Evolutionary conservation across 2,329 filamentous ascomycete species (phyloP).

Genomic region (Mycosphaerella arachidis): DNA sequence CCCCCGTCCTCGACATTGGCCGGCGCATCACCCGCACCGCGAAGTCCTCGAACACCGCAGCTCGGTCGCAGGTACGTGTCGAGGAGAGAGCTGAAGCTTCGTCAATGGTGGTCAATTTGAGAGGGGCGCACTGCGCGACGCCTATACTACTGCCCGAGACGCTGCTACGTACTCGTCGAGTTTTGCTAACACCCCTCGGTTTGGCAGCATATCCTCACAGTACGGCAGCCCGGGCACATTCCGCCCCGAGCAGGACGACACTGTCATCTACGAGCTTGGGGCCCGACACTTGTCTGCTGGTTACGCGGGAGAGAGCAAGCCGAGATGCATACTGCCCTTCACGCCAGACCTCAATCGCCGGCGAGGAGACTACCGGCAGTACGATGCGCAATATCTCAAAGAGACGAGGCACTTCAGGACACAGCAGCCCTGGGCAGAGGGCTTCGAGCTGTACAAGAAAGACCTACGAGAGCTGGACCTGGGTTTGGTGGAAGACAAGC

Average conservation of each 20-base stretch:
- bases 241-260: conserved; percentile 70
- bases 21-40: conserved; percentile 8
- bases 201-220: conserved; percentile 51
- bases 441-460: conserved; percentile 71
- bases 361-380: conserved; percentile 70
- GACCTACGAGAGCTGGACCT: conserved; percentile 71
- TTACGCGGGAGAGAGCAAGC: conserved; percentile 76
- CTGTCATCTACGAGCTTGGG: conserved; percentile 77
- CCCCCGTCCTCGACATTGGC: background rate
- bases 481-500: conserved; percentile 75
- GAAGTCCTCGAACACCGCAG: conserved; percentile 52
- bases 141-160: too few relatives aligned
- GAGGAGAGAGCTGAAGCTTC: too few relatives aligned
- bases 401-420: conserved; percentile 38
- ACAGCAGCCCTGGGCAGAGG: conserved; percentile 58
- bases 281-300: conserved; percentile 74
- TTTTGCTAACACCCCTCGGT: too few relatives aligned
- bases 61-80: conserved; percentile 42
- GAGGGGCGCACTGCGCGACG: too few relatives aligned
- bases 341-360: conserved; percentile 71
- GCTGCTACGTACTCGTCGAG: too few relatives aligned
- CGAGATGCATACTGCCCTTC: conserved; percentile 67
- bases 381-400: conserved; percentile 15
- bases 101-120: too few relatives aligned
- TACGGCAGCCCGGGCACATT: conserved; percentile 57